Base-by-base conservation (phyloP, 306 rosid species). In the Potentilla sterilis region DNA sequence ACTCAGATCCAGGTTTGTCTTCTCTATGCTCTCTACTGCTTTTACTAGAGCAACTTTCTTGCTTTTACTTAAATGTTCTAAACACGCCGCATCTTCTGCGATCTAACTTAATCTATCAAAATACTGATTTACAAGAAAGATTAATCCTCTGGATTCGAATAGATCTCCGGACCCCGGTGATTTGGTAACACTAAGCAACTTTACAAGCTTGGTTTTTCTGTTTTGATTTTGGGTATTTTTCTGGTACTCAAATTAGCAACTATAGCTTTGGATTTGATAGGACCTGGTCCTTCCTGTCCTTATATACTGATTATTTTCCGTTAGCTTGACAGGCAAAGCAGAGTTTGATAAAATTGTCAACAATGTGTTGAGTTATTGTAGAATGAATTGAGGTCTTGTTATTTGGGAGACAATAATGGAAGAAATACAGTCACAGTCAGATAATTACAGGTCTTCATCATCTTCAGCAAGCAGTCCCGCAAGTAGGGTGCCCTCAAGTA, bases 381-480 rank as follows among this genome's bases (percentile, higher is more conserved):
- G 48, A 78, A 79, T 72, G 80, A 71, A 48, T 70, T 87, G 84
- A 80, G 55, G 76, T 34, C 75, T 22, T 14, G 75, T 67, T 54
- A 52, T 72, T 62, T 59, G 47, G 32, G 78, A 72, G 76, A 71
- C 62, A 14, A 73, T 15, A 46, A 93, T 93, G 98, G 98, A 96
- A 82, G 99, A 96, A 88, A 96, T 96, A 83, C 98, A 92, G 80
- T 92, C 94, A 28, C 99, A 96, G 61, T 89, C 99, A 2, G 99
- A 96, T 78, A 89, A 90, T 68, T 90, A 96, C 80, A 84, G 99
- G 85, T 96, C 99, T 32, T 96, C 98, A 1, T 92, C 99, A 6
- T 96, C 99, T 9, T 92, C 99, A 9, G 97, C 99, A 5, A 96
- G 99, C 80, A 96, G 98, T 78, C 99, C 99, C 9, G 92, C 96